Evolutionary conservation across 306 rosid species (phyloP).

Genomic region (Glycine latifolia): DNA sequence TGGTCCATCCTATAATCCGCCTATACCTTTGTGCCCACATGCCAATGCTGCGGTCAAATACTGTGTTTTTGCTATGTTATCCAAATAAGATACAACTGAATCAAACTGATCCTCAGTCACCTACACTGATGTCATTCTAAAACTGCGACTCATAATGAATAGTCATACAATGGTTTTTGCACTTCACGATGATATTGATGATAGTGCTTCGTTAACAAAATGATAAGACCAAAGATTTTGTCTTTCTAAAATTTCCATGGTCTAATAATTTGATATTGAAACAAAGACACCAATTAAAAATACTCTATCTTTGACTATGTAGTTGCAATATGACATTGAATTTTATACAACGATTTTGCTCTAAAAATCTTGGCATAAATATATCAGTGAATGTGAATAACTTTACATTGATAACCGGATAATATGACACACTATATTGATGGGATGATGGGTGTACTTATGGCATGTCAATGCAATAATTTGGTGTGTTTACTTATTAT

Average conservation of each 20-base stretch:
- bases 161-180: neutral
- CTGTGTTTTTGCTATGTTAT: neutral
- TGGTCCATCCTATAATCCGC: neutral
- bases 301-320: neutral
- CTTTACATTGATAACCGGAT: too few relatives aligned
- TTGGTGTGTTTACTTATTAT: too few relatives aligned
- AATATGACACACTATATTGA: too few relatives aligned
- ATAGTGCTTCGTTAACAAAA: neutral
- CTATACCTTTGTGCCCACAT: constrained; percentile 2
- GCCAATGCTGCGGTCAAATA: neutral
- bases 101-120: neutral
- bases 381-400: too few relatives aligned
- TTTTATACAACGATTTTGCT: neutral
- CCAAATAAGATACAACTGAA: neutral
- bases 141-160: neutral
- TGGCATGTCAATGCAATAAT: too few relatives aligned
- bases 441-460: too few relatives aligned
- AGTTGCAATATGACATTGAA: neutral
- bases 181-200: neutral
- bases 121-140: neutral
- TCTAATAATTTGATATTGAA: neutral
- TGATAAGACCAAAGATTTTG: neutral
- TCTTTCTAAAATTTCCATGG: neutral
- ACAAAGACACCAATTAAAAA: neutral
- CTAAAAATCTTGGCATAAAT: neutral